A percentile compares a stretch with the other conserved stretches of the same genome.
phyloP scores from a whole-genome alignment of 2,329 filamentous ascomycete species.

The Ascocoryne sarcoides region DNA sequence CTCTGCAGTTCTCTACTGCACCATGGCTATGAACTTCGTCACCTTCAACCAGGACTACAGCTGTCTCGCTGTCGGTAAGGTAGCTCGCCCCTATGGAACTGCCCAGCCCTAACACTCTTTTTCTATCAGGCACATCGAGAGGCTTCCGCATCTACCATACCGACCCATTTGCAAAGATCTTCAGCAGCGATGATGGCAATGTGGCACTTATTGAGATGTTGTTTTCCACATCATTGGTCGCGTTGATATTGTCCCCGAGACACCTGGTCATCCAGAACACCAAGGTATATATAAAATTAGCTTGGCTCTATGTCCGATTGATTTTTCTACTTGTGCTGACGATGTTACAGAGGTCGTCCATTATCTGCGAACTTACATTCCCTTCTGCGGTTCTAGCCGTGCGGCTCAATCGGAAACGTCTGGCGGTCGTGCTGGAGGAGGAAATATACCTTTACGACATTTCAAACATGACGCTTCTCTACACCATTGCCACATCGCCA shows the following conservation, averaged over 20 bases:
- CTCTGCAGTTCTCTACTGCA: slow-evolving; percentile 16
- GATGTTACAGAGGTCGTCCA: slow-evolving; percentile 49
- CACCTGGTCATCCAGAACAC: slow-evolving; percentile 96
- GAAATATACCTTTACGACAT: slow-evolving; percentile 99
- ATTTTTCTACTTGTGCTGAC: slow-evolving; percentile 6
- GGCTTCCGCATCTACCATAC: slow-evolving; percentile 96
- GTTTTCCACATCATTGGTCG: slow-evolving; percentile 94
- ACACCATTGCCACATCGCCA: slow-evolving; percentile 87
- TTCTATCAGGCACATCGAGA: slow-evolving; percentile 68
- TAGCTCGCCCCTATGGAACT: slow-evolving; percentile 1
- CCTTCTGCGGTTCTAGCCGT: slow-evolving; percentile 93
- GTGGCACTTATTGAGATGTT: slow-evolving; percentile 97
- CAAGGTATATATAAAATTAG: slow-evolving; percentile 51
- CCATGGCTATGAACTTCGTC: slow-evolving; percentile 88
- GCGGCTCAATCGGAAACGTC: slow-evolving; percentile 84
- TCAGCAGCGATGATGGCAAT: slow-evolving; percentile 89
- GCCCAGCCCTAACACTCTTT: neutral
- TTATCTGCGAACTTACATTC: slow-evolving; percentile 98
- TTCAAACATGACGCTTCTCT: slow-evolving; percentile 91
- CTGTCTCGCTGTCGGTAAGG: slow-evolving; percentile 85
- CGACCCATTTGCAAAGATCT: slow-evolving; percentile 91
- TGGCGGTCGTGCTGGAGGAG: slow-evolving; percentile 89
- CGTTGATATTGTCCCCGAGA: slow-evolving; percentile 82
- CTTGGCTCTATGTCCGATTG: neutral
- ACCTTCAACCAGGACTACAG: slow-evolving; percentile 99